Evolutionary conservation across 306 rosid species (phyloP).

Genomic region (Acmispon strigosus): DNA sequence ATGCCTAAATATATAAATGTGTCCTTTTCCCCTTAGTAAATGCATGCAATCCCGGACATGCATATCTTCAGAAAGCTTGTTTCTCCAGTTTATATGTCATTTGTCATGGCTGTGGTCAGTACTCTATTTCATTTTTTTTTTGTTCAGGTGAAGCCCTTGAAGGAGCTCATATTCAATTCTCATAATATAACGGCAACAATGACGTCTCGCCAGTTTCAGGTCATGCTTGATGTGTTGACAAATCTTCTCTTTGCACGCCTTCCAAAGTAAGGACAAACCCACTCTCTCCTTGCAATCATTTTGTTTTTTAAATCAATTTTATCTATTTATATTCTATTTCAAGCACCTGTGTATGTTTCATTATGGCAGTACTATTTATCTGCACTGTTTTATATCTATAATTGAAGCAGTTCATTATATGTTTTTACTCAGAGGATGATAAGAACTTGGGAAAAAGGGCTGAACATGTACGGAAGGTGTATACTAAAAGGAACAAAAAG

Average conservation of each 20-base stretch:
- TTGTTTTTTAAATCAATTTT: not conserved
- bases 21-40: not conserved
- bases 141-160: slow-evolving; percentile 88
- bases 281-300: slow-evolving; percentile 6
- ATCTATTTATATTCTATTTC: not conserved
- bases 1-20: not conserved
- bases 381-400: slow-evolving; percentile 3
- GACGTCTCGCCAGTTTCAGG: slow-evolving; percentile 99
- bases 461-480: too few species aligned
- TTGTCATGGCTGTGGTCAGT: slow-evolving; percentile 13
- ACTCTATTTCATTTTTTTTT: not conserved
- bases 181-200: slow-evolving; percentile 83
- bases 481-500: too few species aligned
- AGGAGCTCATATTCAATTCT: slow-evolving; percentile 89
- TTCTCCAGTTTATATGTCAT: slow-evolving; percentile 10
- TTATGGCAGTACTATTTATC: not conserved
- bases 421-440: too few species aligned
- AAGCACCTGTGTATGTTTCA: not conserved
- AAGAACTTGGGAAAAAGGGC: too few species aligned
- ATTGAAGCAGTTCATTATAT: not conserved
- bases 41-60: not conserved
- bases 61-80: not conserved
- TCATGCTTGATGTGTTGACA: slow-evolving; percentile 88
- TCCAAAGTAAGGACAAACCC: slow-evolving; percentile 66
- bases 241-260: slow-evolving; percentile 91